A percentile compares a stretch with the other conserved stretches of the same genome.
These are phyloP conservation scores for Fusarium falciforme DNA, from an alignment of 2,329 filamentous ascomycete species.

Conservation along the genomic window DNA sequence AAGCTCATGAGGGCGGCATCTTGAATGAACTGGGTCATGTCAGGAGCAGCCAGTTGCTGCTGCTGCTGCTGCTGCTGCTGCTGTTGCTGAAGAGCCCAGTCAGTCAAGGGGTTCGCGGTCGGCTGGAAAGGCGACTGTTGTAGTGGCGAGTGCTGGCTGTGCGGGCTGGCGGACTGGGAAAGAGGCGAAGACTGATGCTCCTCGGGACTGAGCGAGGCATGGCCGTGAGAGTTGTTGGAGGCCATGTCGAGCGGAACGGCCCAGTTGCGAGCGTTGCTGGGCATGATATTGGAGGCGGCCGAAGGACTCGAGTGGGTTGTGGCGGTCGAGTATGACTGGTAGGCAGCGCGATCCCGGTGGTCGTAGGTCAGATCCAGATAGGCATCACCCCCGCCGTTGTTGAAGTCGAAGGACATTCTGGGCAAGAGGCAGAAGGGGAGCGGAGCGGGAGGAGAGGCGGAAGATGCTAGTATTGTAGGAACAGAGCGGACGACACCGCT, in stretches of 20 bases:
- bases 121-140: constrained; percentile 68
- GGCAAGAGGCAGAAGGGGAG: constrained; percentile 49
- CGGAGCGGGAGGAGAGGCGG: constrained; percentile 45
- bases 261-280: constrained; percentile 56
- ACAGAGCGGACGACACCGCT: constrained; percentile 57
- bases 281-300: constrained; percentile 50
- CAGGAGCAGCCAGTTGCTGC: constrained; percentile 54
- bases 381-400: constrained; percentile 66
- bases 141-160: constrained; percentile 61
- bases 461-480: constrained; percentile 51
- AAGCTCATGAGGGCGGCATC: constrained; percentile 68
- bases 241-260: constrained; percentile 65
- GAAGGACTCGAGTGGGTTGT: constrained; percentile 49
- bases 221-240: constrained; percentile 54
- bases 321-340: constrained; percentile 44
- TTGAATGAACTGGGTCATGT: constrained; percentile 66
- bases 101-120: constrained; percentile 64
- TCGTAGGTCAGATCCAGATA: constrained; percentile 72
- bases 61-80: constrained; percentile 57
- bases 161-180: constrained; percentile 63
- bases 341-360: constrained; percentile 65
- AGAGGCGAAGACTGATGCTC: constrained; percentile 62
- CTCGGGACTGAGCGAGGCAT: constrained; percentile 63
- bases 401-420: constrained; percentile 71
- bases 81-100: constrained; percentile 71